Base-by-base conservation (phyloP, 2,329 filamentous ascomycete genomes). In the Helotiales sp. region DNA sequence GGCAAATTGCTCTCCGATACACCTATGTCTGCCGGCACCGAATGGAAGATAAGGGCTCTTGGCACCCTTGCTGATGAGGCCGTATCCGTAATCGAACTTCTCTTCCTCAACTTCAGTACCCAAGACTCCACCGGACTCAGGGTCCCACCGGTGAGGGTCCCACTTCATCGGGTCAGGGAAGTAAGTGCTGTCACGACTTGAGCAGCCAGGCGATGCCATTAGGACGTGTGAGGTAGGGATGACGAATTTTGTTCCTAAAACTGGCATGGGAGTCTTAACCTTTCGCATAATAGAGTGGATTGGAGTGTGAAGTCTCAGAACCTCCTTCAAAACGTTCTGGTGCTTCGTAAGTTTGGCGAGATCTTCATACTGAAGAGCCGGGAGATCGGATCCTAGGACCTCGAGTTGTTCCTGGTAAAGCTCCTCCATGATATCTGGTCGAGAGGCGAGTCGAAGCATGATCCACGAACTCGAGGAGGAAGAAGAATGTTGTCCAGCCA, bases 1-100 rank as follows among this genome's bases (percentile, higher is more conserved):
- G 73, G 95, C 95, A 79, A 97, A 98, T 77, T 97, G 93, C 84
- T 98, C 95, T 72, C 95, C 95, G 77, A 98, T 97, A 81, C 95
- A 98, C 72, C 95, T 86, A 81, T 98, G 95, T 73, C 95, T 86
- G 49, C 95, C 95, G 32, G 94, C 95, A 66, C 95, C 95, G 77
- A 98, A 98, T 1, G 95, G 95, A 57, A 98, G 87, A 79, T 97
- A 98, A 0, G 95, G 94, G 61, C 92, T 96, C 67, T 88, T 88
- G 15, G 93, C 90, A 64, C 95, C 95, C 84, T 97, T 97, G 85
- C 89, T 94, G 72, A 97, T 91, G 60, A 97, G 84, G 69, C 95
- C 95, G 79, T 97, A 97, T 37, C 95, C 95, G 78, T 97, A 97
- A 78, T 97, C 95, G 69, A 95, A 87, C 81, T 93, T 93, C 81